Evolutionary conservation across 495 filamentous ascomycete genomes (phyloP), one percentile per base, ranked within the genome.

Genomic region (Ramalina peruviana): DNA sequence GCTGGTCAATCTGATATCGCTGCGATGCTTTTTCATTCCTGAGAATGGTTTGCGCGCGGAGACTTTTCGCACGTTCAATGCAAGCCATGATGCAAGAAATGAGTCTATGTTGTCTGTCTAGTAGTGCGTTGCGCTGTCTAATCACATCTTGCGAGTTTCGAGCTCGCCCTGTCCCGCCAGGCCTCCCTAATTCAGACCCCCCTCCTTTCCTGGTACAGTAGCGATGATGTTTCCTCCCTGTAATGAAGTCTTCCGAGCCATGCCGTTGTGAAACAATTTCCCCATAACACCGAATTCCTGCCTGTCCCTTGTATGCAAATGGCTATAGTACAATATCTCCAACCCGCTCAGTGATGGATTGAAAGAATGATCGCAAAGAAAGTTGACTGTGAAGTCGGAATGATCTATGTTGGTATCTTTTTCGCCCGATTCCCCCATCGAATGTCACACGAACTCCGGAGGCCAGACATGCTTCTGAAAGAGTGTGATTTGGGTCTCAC

Each of bases 391-490:
- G 58, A 57, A 52, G 58, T 50, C 54, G 11, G 25, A 45, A 51
- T 54, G 43, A 60, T 60, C 52, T 60, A 60, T 60, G 36, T 44
- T 57, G 55, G 58, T 60, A 60, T 60, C 48, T 60, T 20, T 48
- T 48, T 36, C 27, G 30, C 52, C 49, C 36, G 45, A 52, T 49
- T 49, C 42, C 54, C 48, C 27, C 42, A 19, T 39, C 53, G 51
- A 55, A 51, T 43, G 44, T 40, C 42, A 44, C 39, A 10, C 40
- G 43, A 50, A 53, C 53, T 53, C 56, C 50, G 50, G 48, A 11
- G 38, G 41, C 50, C 46, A 51, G 53, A 38, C 46, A 55, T 49
- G 51, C 39, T 37, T 4, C 9, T 42, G 36, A 52, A 25, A 38
- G 43, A 42, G 36, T 57, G 42, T 44, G 41, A 33, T 33, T 33